Evolutionary conservation across 2,329 filamentous ascomycete genomes (phyloP), one percentile per base, ranked within the genome.

Genomic region (Cadophora sp.): DNA sequence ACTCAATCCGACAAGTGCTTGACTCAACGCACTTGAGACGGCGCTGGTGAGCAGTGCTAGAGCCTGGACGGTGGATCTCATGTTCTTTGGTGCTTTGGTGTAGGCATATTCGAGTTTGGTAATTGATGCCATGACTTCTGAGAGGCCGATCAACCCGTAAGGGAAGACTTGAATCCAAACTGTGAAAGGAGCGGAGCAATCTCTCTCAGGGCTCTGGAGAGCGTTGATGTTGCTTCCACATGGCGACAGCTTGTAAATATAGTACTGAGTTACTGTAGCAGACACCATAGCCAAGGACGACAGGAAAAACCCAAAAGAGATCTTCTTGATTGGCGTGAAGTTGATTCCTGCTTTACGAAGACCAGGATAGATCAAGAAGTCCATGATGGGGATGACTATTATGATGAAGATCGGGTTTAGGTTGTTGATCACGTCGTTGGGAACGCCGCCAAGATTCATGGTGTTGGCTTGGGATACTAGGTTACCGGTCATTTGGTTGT

Each of bases 51-150:
- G 81, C 6, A 88, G 78, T 72, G 82, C 86, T 66, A 89, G 79
- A 0, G 85, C 82, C 73, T 85, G 81, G 36, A 89, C 84, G n/a
- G 85, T 87, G 0, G 85, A 87, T 76, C 88, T 86, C 88, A 92
- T 91, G 75, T 83, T 86, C 53, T 85, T 84, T 1, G 90, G 90
- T 0, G 90, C 90, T 78, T 92, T 91, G 74, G 89, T 91, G 78
- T 89, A 92, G 20, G 89, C 90, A 71, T 92, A 92, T 76, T 92
- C 90, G 11, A 91, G 83, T 69, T 87, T 87, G 0, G 89, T 91
- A 68, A 92, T 87, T 16, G 86, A 89, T 56, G 86, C 85, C 73
- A 89, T 86, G 65, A 89, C 87, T 76, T 89, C 86, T 0, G 85
- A 81, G 9, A 86, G 76, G 30, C 83, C 86, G 36, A 88, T 85